These are phyloP conservation scores for Eucalyptus albens DNA, from an alignment of 345 rosid genomes.

Conservation along the genomic window DNA sequence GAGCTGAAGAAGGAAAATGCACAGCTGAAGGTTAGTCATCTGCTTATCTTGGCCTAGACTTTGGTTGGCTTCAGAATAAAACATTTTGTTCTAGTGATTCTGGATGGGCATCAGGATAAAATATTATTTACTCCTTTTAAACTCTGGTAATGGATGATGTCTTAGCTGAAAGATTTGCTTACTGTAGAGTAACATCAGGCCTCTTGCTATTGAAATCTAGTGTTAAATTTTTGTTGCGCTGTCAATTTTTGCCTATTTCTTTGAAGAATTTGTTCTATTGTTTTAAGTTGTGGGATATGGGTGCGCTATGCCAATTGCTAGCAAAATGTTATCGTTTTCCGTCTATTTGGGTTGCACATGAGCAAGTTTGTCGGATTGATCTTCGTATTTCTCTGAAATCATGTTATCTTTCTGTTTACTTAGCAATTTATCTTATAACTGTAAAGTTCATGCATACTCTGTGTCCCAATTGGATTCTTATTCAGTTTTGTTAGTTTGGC, in stretches of 20 bases:
- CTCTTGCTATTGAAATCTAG: background rate
- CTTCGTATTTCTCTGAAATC: background rate
- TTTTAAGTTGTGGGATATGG: background rate
- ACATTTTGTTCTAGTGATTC: background rate
- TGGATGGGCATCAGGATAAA: background rate
- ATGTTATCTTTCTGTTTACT: background rate
- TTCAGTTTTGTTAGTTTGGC: background rate
- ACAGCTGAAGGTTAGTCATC: constrained; percentile 43
- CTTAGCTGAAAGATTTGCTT: background rate
- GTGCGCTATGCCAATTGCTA: background rate
- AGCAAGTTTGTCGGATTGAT: background rate
- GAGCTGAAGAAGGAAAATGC: constrained; percentile 67
- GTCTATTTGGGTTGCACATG: background rate
- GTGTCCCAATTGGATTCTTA: background rate
- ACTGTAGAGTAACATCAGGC: background rate
- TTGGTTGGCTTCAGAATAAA: background rate
- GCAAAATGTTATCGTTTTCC: background rate
- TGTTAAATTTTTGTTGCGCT: background rate
- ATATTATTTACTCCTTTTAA: background rate
- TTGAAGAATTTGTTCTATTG: background rate
- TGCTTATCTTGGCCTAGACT: background rate
- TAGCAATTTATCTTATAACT: background rate
- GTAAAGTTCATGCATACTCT: background rate
- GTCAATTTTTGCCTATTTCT: background rate
- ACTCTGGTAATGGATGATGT: background rate